Evolutionary conservation across 2,329 filamentous ascomycete genomes (phyloP), one percentile per base, ranked within the genome.

Genomic region (Phaeophleospora eucalypticola): DNA sequence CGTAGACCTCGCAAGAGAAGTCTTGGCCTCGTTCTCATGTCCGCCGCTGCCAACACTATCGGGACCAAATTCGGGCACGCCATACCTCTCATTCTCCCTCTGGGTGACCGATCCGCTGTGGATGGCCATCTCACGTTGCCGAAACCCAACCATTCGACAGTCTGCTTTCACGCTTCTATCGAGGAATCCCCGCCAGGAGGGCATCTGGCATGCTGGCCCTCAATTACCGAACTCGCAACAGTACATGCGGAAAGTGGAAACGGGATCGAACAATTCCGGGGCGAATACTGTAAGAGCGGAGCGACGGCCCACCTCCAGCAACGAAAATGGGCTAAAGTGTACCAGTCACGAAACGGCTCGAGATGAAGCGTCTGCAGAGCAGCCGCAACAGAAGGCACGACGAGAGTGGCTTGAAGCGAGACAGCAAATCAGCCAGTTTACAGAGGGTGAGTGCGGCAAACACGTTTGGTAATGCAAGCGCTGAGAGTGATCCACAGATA

Each of bases 21-120:
- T 64, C 4, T 55, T 64, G 20, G 58, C 62, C 20, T 56, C 60
- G 12, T 64, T 62, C 44, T 59, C 62, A 4, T 62, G 59, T 40
- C 62, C 62, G 24, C 62, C 62, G 8, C 47, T 64, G 21, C 60
- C 61, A 1, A 62, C 61, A 15, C 46, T 64, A 12, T 57, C 47
- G n/a, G 55, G 56, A 15, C 55, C 57, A 16, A 58, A 56, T 16
- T 57, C 56, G 15, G 60, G 60, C 4, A 60, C 58, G 4, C 61
- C 61, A 4, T 64, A 63, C 39, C 51, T 64, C 21, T 61, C 57
- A 2, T 64, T 63, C 46, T 60, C 58, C 1, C 46, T 64, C 12
- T 64, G 62, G 62, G 62, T 64, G n/a, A 64, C 62, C 2, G 62
- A 64, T 45, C 62, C 60, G 4, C 48, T 64, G 14, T 64, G 62